Percentiles rank a stretch among this genome's conserved stretches.
These are phyloP conservation scores for Pseudogymnoascus sp. DNA, from an alignment of 2,329 filamentous ascomycete genomes.

Conservation along the genomic window DNA sequence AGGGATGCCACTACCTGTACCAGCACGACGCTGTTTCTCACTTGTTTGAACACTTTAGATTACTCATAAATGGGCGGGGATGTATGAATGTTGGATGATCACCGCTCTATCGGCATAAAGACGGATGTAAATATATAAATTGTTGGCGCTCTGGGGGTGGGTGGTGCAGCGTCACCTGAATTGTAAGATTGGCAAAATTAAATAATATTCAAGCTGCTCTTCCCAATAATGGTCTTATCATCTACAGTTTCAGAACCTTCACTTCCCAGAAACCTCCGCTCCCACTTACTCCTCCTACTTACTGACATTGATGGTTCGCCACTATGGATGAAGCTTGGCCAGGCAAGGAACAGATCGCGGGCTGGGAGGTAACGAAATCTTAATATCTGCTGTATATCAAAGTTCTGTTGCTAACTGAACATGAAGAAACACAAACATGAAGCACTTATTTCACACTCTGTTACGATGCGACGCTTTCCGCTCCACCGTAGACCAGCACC, in stretches of 20 bases:
- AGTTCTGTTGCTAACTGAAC: background rate
- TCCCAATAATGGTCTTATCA: background rate
- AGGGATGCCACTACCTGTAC: slow-evolving; percentile 20
- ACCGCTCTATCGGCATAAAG: slow-evolving; percentile 25
- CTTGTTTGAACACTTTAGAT: slow-evolving; percentile 26
- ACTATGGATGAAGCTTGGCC: background rate
- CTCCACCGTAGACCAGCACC: background rate
- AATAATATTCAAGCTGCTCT: background rate
- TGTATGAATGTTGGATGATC: slow-evolving; percentile 30
- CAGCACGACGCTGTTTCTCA: slow-evolving; percentile 19
- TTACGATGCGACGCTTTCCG: background rate
- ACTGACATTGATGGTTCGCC: background rate
- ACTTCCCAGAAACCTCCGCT: background rate
- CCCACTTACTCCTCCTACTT: background rate
- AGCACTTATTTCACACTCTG: background rate
- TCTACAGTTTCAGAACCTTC: background rate
- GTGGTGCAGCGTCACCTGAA: slow-evolving; percentile 6
- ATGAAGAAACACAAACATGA: background rate
- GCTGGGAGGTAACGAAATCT: background rate
- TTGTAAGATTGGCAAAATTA: slow-evolving; percentile 5
- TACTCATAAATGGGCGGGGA: slow-evolving; percentile 22
- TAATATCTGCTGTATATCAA: background rate
- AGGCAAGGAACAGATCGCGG: background rate
- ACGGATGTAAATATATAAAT: slow-evolving; percentile 28
- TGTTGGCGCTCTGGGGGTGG: slow-evolving; percentile 2